Conservation (phyloP, 768 basidiomycete genomes). For the Amanita subjunquillea region DNA sequence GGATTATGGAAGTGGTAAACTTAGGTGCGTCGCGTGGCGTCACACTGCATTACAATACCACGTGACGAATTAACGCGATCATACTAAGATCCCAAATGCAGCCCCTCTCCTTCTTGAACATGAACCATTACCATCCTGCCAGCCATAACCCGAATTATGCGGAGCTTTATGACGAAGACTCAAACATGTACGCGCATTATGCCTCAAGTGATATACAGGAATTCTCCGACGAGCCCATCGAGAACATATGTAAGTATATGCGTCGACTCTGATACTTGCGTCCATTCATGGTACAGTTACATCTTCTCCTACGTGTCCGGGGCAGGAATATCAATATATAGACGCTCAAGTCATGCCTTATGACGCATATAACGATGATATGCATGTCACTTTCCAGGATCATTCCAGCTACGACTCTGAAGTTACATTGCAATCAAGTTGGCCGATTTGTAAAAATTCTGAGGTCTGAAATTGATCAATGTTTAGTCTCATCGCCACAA, state of each 20-base stretch:
- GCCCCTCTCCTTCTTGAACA: not conserved
- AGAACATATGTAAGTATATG: slow-evolving; percentile 10
- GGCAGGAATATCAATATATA: slow-evolving; percentile 10
- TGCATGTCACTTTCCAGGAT: not conserved
- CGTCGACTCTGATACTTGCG: not conserved
- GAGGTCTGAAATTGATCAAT: not conserved
- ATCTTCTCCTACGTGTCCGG: slow-evolving; percentile 23
- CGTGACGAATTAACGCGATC: not conserved
- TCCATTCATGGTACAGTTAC: slow-evolving; percentile 11
- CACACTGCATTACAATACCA: not conserved
- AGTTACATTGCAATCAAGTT: not conserved
- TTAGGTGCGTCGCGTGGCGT: not conserved
- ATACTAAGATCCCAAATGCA: not conserved
- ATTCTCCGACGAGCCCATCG: slow-evolving; percentile 8
- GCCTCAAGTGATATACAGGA: slow-evolving; percentile 11
- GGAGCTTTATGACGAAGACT: not conserved
- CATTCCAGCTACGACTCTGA: not conserved
- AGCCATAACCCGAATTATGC: not conserved
- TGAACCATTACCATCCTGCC: not conserved
- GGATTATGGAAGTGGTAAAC: not conserved
- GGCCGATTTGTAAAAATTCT: not conserved
- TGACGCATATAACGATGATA: not conserved
- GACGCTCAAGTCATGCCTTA: not conserved
- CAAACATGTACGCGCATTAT: slow-evolving; percentile 9
- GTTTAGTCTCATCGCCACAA: not conserved